Conservation (phyloP, 345 rosid genomes). For the Raphanus sativus region DNA sequence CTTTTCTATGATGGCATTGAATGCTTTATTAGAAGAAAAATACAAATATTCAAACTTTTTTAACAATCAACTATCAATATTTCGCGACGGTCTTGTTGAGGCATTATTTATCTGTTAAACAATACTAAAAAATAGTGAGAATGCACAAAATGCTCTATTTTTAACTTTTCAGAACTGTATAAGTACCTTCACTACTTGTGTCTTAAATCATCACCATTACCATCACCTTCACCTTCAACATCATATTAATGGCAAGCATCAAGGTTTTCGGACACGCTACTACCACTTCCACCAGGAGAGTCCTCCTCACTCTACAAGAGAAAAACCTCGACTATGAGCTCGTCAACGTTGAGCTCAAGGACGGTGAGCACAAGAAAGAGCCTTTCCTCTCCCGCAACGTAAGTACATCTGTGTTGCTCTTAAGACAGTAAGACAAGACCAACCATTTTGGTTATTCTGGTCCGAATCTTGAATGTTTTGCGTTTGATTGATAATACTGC, state of each 20-base stretch:
- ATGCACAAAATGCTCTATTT: background rate
- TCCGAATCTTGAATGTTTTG: constrained; percentile 18
- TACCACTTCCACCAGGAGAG: constrained; percentile 37
- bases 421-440: background rate
- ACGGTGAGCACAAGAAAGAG: constrained; percentile 40
- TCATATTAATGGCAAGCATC: constrained; percentile 31
- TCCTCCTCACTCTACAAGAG: constrained; percentile 41
- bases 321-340: constrained; percentile 42
- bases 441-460: background rate
- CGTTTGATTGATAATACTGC: constrained; percentile 27
- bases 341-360: constrained; percentile 25
- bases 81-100: constrained; percentile 21
- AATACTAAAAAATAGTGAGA: background rate
- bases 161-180: background rate
- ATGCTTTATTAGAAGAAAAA: background rate
- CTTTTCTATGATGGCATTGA: constrained; percentile 1
- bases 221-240: constrained; percentile 33
- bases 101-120: background rate
- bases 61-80: constrained; percentile 29
- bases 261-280: constrained; percentile 35
- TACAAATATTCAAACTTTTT: background rate
- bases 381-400: constrained; percentile 42
- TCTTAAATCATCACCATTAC: constrained; percentile 23
- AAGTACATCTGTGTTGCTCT: background rate
- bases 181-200: constrained; percentile 28